These are phyloP conservation scores for Saccharomycopsis sp. DNA, from an alignment of 805 yeast species.

Conservation along the genomic window DNA sequence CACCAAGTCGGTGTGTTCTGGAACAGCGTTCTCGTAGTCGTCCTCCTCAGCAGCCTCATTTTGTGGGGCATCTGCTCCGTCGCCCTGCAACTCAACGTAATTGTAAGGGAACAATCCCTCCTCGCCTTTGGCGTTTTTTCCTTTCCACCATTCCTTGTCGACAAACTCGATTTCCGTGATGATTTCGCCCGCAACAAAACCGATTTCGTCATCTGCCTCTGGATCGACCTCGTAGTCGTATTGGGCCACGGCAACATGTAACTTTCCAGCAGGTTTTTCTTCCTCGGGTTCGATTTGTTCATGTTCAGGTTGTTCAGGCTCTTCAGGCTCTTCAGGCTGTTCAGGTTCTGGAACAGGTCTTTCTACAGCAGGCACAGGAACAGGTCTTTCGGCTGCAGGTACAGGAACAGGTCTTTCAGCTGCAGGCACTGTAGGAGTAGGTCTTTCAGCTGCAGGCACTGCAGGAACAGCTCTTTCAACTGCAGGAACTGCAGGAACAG, in stretches of 20 bases:
- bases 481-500: constrained; percentile 14
- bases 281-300: constrained; percentile 24
- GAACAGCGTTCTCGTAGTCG: constrained; percentile 24
- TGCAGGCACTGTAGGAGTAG: constrained; percentile 22
- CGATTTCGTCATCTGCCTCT: constrained; percentile 72
- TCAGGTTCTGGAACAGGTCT: constrained; percentile 25
- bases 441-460: constrained; percentile 9
- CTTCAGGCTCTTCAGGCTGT: constrained; percentile 24
- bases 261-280: constrained; percentile 24
- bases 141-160: constrained; percentile 46
- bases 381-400: constrained; percentile 14
- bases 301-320: constrained; percentile 24
- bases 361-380: constrained; percentile 24
- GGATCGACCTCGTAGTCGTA: constrained; percentile 57
- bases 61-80: constrained; percentile 27
- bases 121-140: constrained; percentile 33
- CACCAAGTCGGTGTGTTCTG: constrained; percentile 29
- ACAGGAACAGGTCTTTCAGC: constrained; percentile 5
- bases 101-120: constrained; percentile 43
- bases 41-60: constrained; percentile 22
- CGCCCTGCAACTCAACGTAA: constrained; percentile 59
- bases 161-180: constrained; percentile 61
- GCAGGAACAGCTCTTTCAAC: not conserved
- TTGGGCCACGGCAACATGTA: constrained; percentile 59
- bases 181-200: constrained; percentile 57